Evolutionary conservation across 1,139 yeast species (phyloP).

Genomic region (Protomyces macrosporus): DNA sequence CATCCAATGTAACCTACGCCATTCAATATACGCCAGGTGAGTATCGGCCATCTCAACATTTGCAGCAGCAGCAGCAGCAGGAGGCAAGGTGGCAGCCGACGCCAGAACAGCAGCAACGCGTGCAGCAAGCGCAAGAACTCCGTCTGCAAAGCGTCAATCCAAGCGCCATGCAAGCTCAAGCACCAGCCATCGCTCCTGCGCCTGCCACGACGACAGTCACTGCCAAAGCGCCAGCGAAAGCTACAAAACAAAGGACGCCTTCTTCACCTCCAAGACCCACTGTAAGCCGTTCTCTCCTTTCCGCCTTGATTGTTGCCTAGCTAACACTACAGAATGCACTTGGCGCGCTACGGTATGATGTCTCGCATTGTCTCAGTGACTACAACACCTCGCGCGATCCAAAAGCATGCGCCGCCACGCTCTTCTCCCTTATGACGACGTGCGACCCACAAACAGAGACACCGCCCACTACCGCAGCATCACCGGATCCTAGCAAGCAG

Average conservation of each 20-base stretch:
- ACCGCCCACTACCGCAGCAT: background rate
- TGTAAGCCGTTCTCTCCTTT: background rate
- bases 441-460: slow-evolving; percentile 8
- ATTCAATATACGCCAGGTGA: no score
- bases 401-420: slow-evolving; percentile 22
- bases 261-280: slow-evolving; percentile 21
- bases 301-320: background rate
- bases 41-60: no score
- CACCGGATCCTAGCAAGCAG: background rate
- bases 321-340: slow-evolving; percentile 10
- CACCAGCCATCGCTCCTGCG: background rate
- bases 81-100: background rate
- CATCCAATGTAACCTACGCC: no score
- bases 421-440: slow-evolving; percentile 12
- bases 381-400: slow-evolving; percentile 24
- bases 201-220: slow-evolving; percentile 1
- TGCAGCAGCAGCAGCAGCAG: background rate
- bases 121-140: background rate
- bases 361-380: slow-evolving; percentile 16
- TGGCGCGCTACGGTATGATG: slow-evolving; percentile 16
- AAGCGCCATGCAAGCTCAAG: background rate
- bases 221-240: background rate
- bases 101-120: background rate
- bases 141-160: background rate
- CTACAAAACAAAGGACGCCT: slow-evolving; percentile 2